Evolutionary conservation across 2,329 filamentous ascomycete species (phyloP).

Genomic region (Botrytis pseudocinerea): DNA sequence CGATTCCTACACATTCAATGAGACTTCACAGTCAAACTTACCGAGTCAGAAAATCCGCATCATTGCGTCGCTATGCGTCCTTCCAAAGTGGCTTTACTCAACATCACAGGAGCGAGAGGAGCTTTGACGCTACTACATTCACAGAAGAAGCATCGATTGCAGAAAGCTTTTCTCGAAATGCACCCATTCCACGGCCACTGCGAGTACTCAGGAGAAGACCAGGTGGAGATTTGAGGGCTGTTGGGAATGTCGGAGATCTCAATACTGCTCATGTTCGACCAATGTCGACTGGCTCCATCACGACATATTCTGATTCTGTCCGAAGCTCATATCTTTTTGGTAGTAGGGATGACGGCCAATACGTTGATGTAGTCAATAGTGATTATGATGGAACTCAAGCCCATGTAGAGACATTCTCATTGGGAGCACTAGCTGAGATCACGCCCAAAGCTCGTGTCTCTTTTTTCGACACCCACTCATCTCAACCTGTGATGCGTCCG

Average conservation of each 20-base stretch:
- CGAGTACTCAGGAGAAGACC: slow-evolving; percentile 70
- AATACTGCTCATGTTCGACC: slow-evolving; percentile 51
- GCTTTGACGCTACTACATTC: slow-evolving; percentile 61
- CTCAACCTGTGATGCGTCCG: slow-evolving; percentile 62
- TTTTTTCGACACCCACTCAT: slow-evolving; percentile 62
- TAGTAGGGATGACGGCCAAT: slow-evolving; percentile 46
- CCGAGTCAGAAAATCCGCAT: slow-evolving; percentile 52
- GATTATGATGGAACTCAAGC: slow-evolving; percentile 43
- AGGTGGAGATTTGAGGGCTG: slow-evolving; percentile 72
- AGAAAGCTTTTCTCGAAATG: slow-evolving; percentile 48
- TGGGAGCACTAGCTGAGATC: slow-evolving; percentile 58
- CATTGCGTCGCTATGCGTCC: slow-evolving; percentile 59
- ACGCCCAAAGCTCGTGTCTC: slow-evolving; percentile 51
- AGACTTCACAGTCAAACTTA: slow-evolving; percentile 39
- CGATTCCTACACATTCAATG: slow-evolving; percentile 30
- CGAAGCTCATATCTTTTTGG: slow-evolving; percentile 54
- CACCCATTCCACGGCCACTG: slow-evolving; percentile 52
- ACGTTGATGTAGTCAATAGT: slow-evolving; percentile 49
- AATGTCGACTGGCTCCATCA: slow-evolving; percentile 59
- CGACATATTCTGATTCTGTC: slow-evolving; percentile 60
- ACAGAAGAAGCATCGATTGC: slow-evolving; percentile 52
- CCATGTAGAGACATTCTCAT: slow-evolving; percentile 53
- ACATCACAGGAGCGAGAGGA: slow-evolving; percentile 52
- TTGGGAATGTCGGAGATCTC: slow-evolving; percentile 63
- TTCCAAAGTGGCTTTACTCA: slow-evolving; percentile 57